Conservation (phyloP, 1,139 yeast genomes). For the Cylindricascospora bacillispora region DNA sequence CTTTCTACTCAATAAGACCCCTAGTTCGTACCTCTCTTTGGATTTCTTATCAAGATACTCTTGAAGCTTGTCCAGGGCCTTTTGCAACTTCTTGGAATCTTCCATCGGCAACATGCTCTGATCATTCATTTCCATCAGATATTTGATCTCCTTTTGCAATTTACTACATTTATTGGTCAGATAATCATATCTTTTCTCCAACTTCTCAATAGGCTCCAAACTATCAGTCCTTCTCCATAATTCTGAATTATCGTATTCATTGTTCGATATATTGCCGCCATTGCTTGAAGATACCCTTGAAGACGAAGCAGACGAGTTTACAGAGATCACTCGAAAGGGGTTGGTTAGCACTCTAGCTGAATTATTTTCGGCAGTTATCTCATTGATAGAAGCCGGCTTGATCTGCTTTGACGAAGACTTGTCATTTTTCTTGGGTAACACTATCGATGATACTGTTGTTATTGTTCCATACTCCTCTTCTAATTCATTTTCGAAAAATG, state of each 20-base stretch:
- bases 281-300: conserved; percentile 4
- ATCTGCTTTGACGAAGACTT: no score
- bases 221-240: no score
- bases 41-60: conserved; percentile 29
- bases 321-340: conserved; percentile 26
- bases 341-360: conserved; percentile 14
- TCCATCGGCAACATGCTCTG: conserved; percentile 28
- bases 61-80: conserved; percentile 28
- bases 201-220: conserved; percentile 9
- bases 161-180: conserved; percentile 24
- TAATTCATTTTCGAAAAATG: no score
- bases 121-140: conserved; percentile 25
- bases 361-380: no score
- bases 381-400: no score
- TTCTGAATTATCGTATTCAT: no score
- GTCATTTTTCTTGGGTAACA: no score
- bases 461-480: no score
- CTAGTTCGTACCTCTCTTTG: conserved; percentile 31
- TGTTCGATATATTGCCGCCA: no score
- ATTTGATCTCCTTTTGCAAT: conserved; percentile 27
- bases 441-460: no score
- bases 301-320: conserved; percentile 10
- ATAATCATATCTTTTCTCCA: conserved; percentile 20
- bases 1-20: conserved; percentile 28
- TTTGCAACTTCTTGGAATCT: conserved; percentile 26